Conservation (phyloP, 2,329 filamentous ascomycete genomes). For the Pseudocercospora fuligena region DNA sequence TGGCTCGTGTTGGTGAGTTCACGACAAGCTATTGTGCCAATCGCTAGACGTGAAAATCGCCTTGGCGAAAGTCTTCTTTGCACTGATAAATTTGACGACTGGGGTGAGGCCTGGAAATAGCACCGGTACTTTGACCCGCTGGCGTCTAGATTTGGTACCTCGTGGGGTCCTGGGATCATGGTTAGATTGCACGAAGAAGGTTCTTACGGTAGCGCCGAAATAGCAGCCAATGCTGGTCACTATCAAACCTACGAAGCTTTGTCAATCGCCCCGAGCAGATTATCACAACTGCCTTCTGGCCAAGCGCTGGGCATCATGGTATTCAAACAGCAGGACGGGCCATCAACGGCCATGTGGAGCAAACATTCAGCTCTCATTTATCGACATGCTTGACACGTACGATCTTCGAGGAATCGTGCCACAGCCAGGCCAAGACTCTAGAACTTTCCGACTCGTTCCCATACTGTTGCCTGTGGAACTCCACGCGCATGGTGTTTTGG, state of each 20-base stretch:
- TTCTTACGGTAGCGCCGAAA: not conserved
- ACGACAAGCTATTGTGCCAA: not conserved
- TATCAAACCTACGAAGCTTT: not conserved
- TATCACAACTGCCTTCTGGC: too few relatives aligned
- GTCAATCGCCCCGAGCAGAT: not conserved
- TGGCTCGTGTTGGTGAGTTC: not conserved
- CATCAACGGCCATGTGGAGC: too few relatives aligned
- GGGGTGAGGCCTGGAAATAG: not conserved
- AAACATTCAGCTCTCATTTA: too few relatives aligned
- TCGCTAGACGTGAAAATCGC: not conserved
- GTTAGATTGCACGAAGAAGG: not conserved
- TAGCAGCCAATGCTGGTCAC: not conserved
- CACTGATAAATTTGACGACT: not conserved
- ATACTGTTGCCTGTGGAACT: too few relatives aligned
- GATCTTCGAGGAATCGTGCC: too few relatives aligned
- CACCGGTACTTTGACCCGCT: not conserved
- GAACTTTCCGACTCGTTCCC: too few relatives aligned
- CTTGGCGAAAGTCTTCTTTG: not conserved
- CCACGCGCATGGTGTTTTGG: too few relatives aligned
- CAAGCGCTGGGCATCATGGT: too few relatives aligned
- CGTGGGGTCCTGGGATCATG: not conserved
- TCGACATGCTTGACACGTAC: too few relatives aligned
- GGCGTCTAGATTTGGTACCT: not conserved
- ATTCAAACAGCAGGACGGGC: too few relatives aligned
- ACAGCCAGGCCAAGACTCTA: too few relatives aligned